Evolutionary conservation across 345 rosid genomes (phyloP), one percentile per base, ranked within the genome.

Genomic region (Eucalyptus urophylla): DNA sequence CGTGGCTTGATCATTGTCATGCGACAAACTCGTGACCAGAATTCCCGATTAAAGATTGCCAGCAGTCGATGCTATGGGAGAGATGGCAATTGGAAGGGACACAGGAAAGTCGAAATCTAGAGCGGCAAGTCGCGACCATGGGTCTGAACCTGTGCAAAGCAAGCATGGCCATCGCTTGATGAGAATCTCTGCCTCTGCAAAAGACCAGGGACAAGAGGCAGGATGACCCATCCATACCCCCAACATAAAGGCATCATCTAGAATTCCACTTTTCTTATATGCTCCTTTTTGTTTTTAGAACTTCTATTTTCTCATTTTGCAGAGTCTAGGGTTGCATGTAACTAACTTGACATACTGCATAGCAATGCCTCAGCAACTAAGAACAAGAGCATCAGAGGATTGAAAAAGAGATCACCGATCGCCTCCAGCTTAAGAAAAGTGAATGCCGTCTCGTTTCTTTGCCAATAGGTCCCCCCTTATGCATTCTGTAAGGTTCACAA

Each of bases 61-160:
- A 13, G 83, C 24, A 76, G 83, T 33, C 2, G 4, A 76, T 21
- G 47, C 47, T 37, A 10, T 25, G 12, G 47, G 47, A 21, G 83
- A 21, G 83, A 37, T 76, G 83, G 47, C 47, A 76, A 11, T 21
- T 22, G 83, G 27, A 37, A 6, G 83, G 83, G 83, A 72, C 47
- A 11, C 14, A 19, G 27, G 0, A 37, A 37, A 76, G 83, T 76
- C 2, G 47, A 76, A 21, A 37, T 76, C 83, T 37, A 37, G 8
- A 76, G 8, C 2, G 3, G 45, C 27, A 4, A 11, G 47, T 3
- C 27, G 0, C 0, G 8, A 76, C 83, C 83, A 11, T 21, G 45
- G 83, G 47, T 19, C 47, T 19, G 27, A 76, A 37, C 83, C 47
- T 19, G 8, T 21, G 14, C 83, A 37, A 37, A 76, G 83, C 3